Evolutionary conservation across 75 land plant genomes (phyloP), one percentile per base, ranked within the genome.

Genomic region (Adiantum capillusveneris): DNA sequence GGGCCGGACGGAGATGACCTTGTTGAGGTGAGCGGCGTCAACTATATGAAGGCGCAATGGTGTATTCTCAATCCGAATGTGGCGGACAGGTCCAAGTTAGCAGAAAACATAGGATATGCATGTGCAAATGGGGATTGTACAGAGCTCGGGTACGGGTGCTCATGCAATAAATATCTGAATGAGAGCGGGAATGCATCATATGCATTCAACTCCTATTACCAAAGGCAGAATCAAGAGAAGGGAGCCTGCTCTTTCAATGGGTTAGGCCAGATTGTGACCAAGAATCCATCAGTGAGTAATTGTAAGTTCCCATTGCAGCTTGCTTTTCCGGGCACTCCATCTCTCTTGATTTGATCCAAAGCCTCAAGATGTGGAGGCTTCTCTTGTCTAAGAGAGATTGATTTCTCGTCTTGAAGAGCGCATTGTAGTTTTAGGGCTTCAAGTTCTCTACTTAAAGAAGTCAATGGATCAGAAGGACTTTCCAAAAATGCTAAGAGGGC

Each of bases 191-290:
- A 76, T 52, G 79, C 75, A 1, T 76, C 79, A 1, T 76, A 61
- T 62, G 79, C 79, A 29, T 76, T 71, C 52, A 76, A 76, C 50
- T 72, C 58, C 68, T 76, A 77, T 57, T 77, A 28, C 53, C 80
- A 77, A 50, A 55, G 36, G 11, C 64, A 77, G 34, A 25, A 60
- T 13, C 80, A 77, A 37, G 45, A 44, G n/a, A 54, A 26, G 0
- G 26, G 17, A 51, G 58, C 60, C 63, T 77, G 80, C 53, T 11
- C n/a, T 19, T 77, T 77, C 56, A 44, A 73, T 11, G 80, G 80
- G 5, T 64, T 77, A 1, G 79, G 65, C 13, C 66, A 22, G 29
- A 31, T 64, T 20, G 66, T 75, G 11, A 51, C 57, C 1, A 58
- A 66, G 48, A 46, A 77, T 67, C 64, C 73, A 6, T 66, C 76